A percentile compares a stretch with the other conserved stretches of the same genome.
These are phyloP conservation scores for Candida maris DNA, from an alignment of 805 yeast species.

Conservation along the genomic window DNA sequence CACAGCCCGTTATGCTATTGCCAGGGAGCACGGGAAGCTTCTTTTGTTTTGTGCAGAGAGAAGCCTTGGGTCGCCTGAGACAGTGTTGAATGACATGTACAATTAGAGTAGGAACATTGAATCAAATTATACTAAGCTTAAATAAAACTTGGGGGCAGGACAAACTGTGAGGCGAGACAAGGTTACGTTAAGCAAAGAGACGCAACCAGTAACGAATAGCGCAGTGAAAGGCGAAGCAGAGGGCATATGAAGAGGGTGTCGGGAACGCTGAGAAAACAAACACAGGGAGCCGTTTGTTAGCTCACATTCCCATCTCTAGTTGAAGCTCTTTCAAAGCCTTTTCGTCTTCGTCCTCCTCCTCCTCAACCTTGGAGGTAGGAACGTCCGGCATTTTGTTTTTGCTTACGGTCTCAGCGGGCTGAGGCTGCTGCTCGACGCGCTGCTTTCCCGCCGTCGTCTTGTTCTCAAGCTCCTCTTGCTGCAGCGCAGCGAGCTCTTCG, in stretches of 20 bases:
- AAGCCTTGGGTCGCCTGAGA: slow-evolving; percentile 45
- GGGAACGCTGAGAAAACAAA: not conserved
- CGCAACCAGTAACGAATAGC: slow-evolving; percentile 3
- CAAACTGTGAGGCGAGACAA: not conserved
- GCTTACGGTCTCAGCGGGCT: slow-evolving; percentile 24
- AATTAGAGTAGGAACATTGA: slow-evolving; percentile 6
- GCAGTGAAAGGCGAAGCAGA: too few species aligned
- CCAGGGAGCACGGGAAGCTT: slow-evolving; percentile 52
- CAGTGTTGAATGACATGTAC: slow-evolving; percentile 52
- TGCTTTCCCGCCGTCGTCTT: slow-evolving; percentile 47
- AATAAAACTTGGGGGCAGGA: slow-evolving; percentile 1
- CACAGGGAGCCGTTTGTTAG: not conserved
- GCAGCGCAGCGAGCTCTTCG: slow-evolving; percentile 84
- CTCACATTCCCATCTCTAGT: slow-evolving; percentile 72
- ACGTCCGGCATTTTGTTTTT: slow-evolving; percentile 44
- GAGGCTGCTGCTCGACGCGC: slow-evolving; percentile 20
- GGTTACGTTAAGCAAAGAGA: slow-evolving; percentile 1
- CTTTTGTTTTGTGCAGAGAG: slow-evolving; percentile 53
- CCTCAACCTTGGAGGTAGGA: slow-evolving; percentile 38
- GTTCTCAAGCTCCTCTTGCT: slow-evolving; percentile 72
- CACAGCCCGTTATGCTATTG: slow-evolving; percentile 52
- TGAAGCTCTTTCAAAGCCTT: slow-evolving; percentile 75
- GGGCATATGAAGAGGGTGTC: too few species aligned
- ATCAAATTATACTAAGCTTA: slow-evolving; percentile 1
- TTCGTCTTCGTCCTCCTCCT: slow-evolving; percentile 76